phyloP scores from a whole-genome alignment of 2,329 filamentous ascomycete genomes.

The Aspergillus arachidicola region DNA sequence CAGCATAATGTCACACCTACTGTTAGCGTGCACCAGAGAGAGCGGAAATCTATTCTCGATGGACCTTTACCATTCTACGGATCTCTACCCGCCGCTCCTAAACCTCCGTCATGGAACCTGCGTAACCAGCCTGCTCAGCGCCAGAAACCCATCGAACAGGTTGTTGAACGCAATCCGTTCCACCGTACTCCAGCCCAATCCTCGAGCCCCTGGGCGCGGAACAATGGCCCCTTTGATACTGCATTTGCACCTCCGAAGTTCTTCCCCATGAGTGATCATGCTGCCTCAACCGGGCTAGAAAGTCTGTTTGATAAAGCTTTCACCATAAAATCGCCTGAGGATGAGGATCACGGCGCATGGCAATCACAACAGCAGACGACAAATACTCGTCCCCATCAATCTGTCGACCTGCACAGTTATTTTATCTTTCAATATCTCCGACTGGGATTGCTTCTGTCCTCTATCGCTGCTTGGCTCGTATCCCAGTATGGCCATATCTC shows the following conservation, averaged over 20 bases:
- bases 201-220: conserved; percentile 25
- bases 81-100: conserved; percentile 43
- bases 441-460: conserved; percentile 31
- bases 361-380: conserved; percentile 15
- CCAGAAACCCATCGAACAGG: conserved; percentile 37
- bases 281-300: conserved; percentile 50
- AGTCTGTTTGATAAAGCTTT: conserved; percentile 50
- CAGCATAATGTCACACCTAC: conserved; percentile 39
- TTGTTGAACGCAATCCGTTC: conserved; percentile 42
- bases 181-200: conserved; percentile 32
- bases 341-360: conserved; percentile 26
- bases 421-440: conserved; percentile 34
- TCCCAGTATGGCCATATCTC: conserved; percentile 34
- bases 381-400: conserved; percentile 6
- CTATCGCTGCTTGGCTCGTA: conserved; percentile 35
- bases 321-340: conserved; percentile 37
- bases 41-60: conserved; percentile 32
- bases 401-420: conserved; percentile 17
- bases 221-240: conserved; percentile 23
- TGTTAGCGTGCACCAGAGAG: conserved; percentile 32
- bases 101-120: conserved; percentile 44
- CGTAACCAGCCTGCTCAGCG: conserved; percentile 33
- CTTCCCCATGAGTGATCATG: conserved; percentile 45
- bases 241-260: conserved; percentile 50
- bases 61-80: conserved; percentile 48